Percentiles rank a stretch among this genome's conserved stretches.
Conservation (phyloP, 129 eudicot genomes). For the Chrysanthemum makinoi region DNA sequence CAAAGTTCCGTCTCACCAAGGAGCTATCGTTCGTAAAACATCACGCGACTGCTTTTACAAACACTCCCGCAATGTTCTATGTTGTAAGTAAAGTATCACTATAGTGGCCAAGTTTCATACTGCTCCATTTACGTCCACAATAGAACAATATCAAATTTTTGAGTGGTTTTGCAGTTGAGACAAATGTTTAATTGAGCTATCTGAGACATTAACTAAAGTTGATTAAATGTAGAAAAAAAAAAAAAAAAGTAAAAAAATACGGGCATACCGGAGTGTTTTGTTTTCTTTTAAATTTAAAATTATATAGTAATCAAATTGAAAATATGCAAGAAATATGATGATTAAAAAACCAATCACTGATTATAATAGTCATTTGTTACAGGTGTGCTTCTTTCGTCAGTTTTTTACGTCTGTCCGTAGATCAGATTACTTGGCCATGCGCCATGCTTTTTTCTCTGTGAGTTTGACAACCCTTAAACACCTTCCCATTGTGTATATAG, state of each 20-base stretch:
- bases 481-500: background rate
- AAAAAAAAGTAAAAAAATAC: too few relatives aligned
- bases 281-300: background rate
- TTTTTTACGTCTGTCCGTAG: conserved; percentile 60
- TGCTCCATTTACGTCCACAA: too few relatives aligned
- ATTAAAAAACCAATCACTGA: background rate
- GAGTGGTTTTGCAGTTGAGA: too few relatives aligned
- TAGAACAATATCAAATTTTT: too few relatives aligned
- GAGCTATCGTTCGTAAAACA: conserved; percentile 70
- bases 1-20: conserved; percentile 62
- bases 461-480: conserved; percentile 21
- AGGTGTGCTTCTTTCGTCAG: conserved; percentile 72
- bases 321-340: background rate
- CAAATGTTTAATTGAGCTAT: too few relatives aligned
- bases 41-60: conserved; percentile 57
- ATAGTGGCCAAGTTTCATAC: background rate
- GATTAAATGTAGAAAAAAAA: too few relatives aligned
- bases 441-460: conserved; percentile 69
- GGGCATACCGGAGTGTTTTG: background rate
- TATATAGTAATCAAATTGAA: background rate
- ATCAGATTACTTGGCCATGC: conserved; percentile 75
- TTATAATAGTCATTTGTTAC: conserved; percentile 14
- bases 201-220: too few relatives aligned
- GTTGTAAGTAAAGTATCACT: conserved; percentile 39
- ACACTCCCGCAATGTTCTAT: conserved; percentile 52